Percentiles rank a stretch among this genome's conserved stretches.
Conservation (phyloP, 192 early-diverging fungal genomes). For the Backusella luteola region DNA sequence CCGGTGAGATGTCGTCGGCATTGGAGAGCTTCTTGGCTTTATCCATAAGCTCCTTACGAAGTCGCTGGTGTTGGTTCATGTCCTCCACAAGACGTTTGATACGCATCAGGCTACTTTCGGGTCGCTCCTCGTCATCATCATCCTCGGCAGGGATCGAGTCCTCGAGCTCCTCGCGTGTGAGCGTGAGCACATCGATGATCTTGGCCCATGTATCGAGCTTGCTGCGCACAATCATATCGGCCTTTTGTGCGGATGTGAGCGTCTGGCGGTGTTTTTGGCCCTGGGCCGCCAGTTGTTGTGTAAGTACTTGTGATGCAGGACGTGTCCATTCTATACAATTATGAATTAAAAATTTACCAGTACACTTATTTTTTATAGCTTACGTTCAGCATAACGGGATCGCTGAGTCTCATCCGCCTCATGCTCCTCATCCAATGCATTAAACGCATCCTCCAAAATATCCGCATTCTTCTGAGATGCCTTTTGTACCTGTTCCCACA, state of each 20-base stretch:
- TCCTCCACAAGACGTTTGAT: conserved; percentile 20
- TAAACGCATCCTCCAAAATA: conserved; percentile 68
- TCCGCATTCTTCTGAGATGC: conserved; percentile 48
- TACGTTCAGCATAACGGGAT: conserved; percentile 46
- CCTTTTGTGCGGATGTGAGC: conserved; percentile 56
- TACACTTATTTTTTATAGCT: background rate
- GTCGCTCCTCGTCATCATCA: background rate
- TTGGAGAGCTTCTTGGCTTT: conserved; percentile 65
- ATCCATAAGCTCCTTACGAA: conserved; percentile 54
- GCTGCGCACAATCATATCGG: conserved; percentile 50
- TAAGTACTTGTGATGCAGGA: conserved; percentile 50
- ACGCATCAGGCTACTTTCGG: background rate
- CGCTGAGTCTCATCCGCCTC: conserved; percentile 67
- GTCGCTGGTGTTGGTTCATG: conserved; percentile 13
- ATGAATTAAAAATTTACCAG: no score
- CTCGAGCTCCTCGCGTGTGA: conserved; percentile 34
- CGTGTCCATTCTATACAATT: conserved; percentile 50
- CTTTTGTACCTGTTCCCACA: conserved; percentile 61
- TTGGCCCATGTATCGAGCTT: conserved; percentile 61
- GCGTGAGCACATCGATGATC: conserved; percentile 54
- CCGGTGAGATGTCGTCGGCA: conserved; percentile 79
- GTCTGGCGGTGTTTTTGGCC: conserved; percentile 55
- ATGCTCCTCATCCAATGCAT: conserved; percentile 65
- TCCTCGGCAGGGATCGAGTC: conserved; percentile 24
- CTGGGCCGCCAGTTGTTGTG: conserved; percentile 53